These are phyloP conservation scores for Colletotrichum simmondsii DNA, from an alignment of 2,329 filamentous ascomycete species.

Conservation along the genomic window DNA sequence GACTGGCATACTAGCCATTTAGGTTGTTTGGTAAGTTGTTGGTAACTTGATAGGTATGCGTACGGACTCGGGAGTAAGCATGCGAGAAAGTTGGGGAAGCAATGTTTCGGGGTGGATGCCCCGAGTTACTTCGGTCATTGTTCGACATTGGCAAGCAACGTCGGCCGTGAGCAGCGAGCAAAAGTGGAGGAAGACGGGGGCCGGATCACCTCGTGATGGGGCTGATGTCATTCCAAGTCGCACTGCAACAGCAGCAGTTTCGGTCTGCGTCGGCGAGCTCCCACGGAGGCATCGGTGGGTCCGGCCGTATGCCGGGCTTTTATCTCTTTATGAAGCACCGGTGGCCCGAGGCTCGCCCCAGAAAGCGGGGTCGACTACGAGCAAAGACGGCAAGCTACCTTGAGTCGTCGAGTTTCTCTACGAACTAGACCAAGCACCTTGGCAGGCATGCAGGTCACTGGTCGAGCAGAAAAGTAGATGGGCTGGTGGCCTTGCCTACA, in stretches of 20 bases:
- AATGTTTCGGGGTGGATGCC: constrained; percentile 20
- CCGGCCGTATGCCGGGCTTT: constrained; percentile 33
- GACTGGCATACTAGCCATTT: background rate
- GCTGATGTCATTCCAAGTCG: constrained; percentile 30
- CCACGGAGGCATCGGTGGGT: constrained; percentile 27
- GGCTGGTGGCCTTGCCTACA: background rate
- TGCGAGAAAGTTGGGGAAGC: background rate
- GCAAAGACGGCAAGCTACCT: background rate
- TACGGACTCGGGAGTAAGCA: background rate
- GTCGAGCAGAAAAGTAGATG: background rate
- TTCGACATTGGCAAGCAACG: constrained; percentile 11
- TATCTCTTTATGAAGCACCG: constrained; percentile 16
- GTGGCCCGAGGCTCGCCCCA: constrained; percentile 21
- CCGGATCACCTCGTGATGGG: constrained; percentile 18
- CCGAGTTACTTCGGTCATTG: constrained; percentile 24
- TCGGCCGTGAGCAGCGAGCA: constrained; percentile 29
- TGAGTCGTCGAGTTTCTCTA: background rate
- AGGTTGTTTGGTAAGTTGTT: too few relatives aligned
- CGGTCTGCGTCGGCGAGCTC: constrained; percentile 31
- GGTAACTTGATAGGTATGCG: too few relatives aligned
- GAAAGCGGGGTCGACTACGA: constrained; percentile 11
- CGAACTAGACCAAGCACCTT: background rate
- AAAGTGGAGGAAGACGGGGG: constrained; percentile 21
- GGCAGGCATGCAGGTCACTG: background rate
- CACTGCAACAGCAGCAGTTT: constrained; percentile 25